phyloP scores from a whole-genome alignment of 164 flowering plant genomes.

The Malania oleifera region DNA sequence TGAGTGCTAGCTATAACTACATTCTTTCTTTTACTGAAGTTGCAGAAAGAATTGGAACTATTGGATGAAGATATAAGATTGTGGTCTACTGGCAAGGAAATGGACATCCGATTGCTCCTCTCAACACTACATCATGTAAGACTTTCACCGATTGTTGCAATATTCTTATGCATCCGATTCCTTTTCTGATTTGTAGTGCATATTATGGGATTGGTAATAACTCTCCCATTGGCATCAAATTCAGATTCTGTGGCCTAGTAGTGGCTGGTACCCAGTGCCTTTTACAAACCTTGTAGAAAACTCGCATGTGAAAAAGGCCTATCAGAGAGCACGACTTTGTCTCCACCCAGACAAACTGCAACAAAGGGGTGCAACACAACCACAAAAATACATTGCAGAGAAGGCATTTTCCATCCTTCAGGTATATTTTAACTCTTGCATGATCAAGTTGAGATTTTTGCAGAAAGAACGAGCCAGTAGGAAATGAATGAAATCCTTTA shows the following conservation, averaged over 20 bases:
- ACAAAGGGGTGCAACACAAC: conserved; percentile 61
- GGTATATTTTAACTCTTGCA: conserved; percentile 36
- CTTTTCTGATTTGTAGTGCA: not conserved
- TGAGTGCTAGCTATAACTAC: not conserved
- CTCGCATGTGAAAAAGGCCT: conserved; percentile 66
- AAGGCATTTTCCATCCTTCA: conserved; percentile 64
- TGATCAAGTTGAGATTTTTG: too few species aligned
- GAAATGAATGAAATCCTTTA: not conserved
- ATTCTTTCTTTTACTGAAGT: not conserved
- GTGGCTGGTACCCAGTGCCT: conserved; percentile 60
- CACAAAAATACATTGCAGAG: conserved; percentile 52
- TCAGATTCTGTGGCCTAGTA: conserved; percentile 70
- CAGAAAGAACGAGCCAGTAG: too few species aligned
- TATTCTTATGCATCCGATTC: not conserved
- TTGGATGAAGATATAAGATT: conserved; percentile 42
- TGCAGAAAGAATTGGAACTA: conserved; percentile 33
- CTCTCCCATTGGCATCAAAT: not conserved
- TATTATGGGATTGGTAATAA: not conserved
- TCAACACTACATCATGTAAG: conserved; percentile 70
- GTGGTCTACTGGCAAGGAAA: conserved; percentile 61
- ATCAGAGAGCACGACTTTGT: conserved; percentile 67
- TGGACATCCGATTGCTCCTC: conserved; percentile 54
- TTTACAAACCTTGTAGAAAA: conserved; percentile 38
- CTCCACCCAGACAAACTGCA: conserved; percentile 83
- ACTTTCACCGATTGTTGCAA: not conserved